Conservation (phyloP, 495 filamentous ascomycete genomes). For the Tuber indicum region DNA sequence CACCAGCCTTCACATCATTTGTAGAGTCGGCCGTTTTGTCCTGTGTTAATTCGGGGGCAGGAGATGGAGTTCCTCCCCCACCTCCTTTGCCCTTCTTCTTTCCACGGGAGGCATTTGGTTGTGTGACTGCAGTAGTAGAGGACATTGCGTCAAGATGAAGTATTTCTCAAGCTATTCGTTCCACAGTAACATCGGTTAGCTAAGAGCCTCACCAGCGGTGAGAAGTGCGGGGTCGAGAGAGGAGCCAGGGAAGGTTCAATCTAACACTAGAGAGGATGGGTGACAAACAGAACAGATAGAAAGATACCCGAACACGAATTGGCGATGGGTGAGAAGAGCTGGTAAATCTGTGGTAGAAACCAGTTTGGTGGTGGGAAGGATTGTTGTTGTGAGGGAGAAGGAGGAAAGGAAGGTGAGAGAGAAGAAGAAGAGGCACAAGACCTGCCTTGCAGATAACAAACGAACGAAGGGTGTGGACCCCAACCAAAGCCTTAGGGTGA, state of each 20-base stretch:
- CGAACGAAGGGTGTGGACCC: background rate
- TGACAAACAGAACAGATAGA: background rate
- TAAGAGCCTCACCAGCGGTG: background rate
- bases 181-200: background rate
- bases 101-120: constrained; percentile 11
- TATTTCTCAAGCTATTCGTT: background rate
- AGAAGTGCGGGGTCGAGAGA: background rate
- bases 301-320: background rate
- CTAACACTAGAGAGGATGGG: background rate
- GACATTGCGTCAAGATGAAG: constrained; percentile 19
- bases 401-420: background rate
- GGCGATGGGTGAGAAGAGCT: background rate
- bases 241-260: background rate
- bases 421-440: constrained; percentile 2
- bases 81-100: constrained; percentile 24
- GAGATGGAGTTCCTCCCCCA: constrained; percentile 23
- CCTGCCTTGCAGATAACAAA: background rate
- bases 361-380: background rate
- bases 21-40: constrained; percentile 25
- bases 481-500: background rate
- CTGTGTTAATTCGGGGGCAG: constrained; percentile 6
- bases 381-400: background rate
- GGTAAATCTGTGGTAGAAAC: background rate
- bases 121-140: constrained; percentile 14
- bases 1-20: constrained; percentile 27